Evolutionary conservation across 1,284 basidiomycete species (phyloP), one percentile per base, ranked within the genome.

Genomic region (Agaricales sp.): DNA sequence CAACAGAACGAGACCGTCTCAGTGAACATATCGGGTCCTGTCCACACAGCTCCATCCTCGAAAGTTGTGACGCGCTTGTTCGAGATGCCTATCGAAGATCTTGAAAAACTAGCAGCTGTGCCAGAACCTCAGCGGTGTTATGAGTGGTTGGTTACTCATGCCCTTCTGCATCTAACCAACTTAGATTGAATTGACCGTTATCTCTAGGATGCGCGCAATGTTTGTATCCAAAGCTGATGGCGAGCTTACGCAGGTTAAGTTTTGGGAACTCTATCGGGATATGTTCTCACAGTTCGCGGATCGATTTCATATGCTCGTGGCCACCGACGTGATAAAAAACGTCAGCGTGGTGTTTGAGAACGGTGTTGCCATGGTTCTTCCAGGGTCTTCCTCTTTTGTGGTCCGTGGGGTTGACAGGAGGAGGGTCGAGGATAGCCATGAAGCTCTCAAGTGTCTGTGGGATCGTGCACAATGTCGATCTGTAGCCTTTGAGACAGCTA

Each of bases 251-350:
- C 91, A 94, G 64, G 88, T 92, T 49, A 87, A 89, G 54, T 87
- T 94, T 55, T 94, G 90, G 90, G 87, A 78, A 51, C 70, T 90
- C 12, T 94, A 94, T 67, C 85, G 86, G 58, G 83, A 87, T 52
- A 73, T 68, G 0, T 87, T 87, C 58, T 66, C 70, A 11, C 76
- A 74, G 1, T 74, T 70, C 11, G 55, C 63, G 70, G 50, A 77
- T 81, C 4, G 69, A 71, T 43, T 67, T 74, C 51, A 73, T 74
- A 67, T 87, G 47, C 77, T 88, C 16, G 78, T 80, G 1, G 90
- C 91, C 0, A 84, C 87, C 2, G 91, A 93, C 43, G 84, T 93
- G 43, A 94, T 94, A 60, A 90, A 92, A 60, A 86, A 84, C 52
- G 86, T 91, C 49, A 85, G 77, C 49, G 66, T 77, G 14, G 81